phyloP scores from a whole-genome alignment of 129 eudicot genomes.

The Ambrosia artemisiifolia region DNA sequence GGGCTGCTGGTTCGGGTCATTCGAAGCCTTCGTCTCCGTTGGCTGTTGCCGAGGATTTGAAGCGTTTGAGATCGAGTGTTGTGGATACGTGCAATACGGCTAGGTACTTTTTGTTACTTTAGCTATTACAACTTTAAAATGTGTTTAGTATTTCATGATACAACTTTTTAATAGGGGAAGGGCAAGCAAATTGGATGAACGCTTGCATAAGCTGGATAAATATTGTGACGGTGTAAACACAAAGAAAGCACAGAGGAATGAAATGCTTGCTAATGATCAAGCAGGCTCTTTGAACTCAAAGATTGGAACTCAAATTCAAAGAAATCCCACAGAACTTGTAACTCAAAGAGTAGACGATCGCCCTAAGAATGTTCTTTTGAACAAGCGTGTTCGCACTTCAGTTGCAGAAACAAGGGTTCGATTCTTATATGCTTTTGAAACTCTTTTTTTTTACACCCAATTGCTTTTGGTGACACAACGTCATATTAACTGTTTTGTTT shows the following conservation, averaged over 20 bases:
- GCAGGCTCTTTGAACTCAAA: slow-evolving; percentile 63
- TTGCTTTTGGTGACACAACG: slow-evolving; percentile 11
- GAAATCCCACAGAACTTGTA: slow-evolving; percentile 52
- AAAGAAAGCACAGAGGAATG: slow-evolving; percentile 71
- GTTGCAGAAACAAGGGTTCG: slow-evolving; percentile 84
- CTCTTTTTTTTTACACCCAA: neutral
- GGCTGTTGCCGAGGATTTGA: slow-evolving; percentile 59
- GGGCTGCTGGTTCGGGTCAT: slow-evolving; percentile 50
- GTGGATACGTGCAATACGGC: slow-evolving; percentile 58
- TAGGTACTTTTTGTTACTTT: slow-evolving; percentile 45
- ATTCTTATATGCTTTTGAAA: slow-evolving; percentile 16
- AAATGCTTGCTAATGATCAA: slow-evolving; percentile 55
- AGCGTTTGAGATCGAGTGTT: slow-evolving; percentile 52
- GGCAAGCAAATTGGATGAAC: slow-evolving; percentile 68
- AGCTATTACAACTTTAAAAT: too few species aligned
- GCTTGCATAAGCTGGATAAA: slow-evolving; percentile 59
- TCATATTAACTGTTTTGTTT: neutral
- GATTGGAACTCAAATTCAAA: slow-evolving; percentile 60
- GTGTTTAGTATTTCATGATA: slow-evolving; percentile 8
- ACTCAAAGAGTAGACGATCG: slow-evolving; percentile 67
- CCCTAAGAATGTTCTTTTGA: slow-evolving; percentile 63
- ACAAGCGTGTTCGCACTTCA: slow-evolving; percentile 86
- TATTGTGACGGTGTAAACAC: slow-evolving; percentile 50
- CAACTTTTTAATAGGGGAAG: slow-evolving; percentile 53
- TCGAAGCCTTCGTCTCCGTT: slow-evolving; percentile 44